Evolutionary conservation across 306 rosid genomes (phyloP).

Genomic region (Dryas octopetala): DNA sequence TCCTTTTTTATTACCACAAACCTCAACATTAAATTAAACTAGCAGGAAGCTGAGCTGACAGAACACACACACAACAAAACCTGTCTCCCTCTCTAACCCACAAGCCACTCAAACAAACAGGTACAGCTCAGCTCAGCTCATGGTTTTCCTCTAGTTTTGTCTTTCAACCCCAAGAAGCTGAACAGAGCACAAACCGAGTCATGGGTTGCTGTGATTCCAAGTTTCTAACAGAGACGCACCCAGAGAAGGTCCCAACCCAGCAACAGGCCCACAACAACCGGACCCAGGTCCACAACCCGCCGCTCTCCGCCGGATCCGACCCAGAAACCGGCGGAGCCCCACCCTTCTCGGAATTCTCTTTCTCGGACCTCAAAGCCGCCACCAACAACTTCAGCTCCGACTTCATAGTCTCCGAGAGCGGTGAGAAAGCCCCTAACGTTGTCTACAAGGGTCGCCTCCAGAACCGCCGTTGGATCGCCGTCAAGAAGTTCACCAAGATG

Average conservation of each 20-base stretch:
- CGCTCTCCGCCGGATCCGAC: slow-evolving; percentile 32
- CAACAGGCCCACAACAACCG: slow-evolving; percentile 23
- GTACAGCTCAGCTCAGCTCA: slow-evolving; percentile 11
- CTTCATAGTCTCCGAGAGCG: slow-evolving; percentile 84
- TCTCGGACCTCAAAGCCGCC: slow-evolving; percentile 73
- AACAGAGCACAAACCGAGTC: background rate
- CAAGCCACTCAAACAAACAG: slow-evolving; percentile 11
- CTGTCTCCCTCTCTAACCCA: slow-evolving; percentile 10
- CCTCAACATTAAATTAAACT: slow-evolving; percentile 9
- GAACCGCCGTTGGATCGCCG: slow-evolving; percentile 83
- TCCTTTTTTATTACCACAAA: slow-evolving; percentile 7
- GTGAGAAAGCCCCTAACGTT: slow-evolving; percentile 83
- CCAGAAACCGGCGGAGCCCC: slow-evolving; percentile 34
- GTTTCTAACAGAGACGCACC: slow-evolving; percentile 40
- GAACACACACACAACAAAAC: background rate
- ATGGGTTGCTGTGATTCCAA: slow-evolving; percentile 80
- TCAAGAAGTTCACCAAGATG: slow-evolving; percentile 83
- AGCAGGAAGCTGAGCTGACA: slow-evolving; percentile 3
- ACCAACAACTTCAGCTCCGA: slow-evolving; percentile 83
- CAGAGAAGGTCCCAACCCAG: slow-evolving; percentile 39
- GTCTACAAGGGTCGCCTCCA: slow-evolving; percentile 84
- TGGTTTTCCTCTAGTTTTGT: slow-evolving; percentile 6
- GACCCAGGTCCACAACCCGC: slow-evolving; percentile 25
- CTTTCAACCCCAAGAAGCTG: slow-evolving; percentile 3
- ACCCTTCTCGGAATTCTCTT: slow-evolving; percentile 68